A percentile compares a stretch with the other conserved stretches of the same genome.
Evolutionary conservation across 371 early-diverging fungal species (phyloP).

Genomic region (Mucor lusitanicus): DNA sequence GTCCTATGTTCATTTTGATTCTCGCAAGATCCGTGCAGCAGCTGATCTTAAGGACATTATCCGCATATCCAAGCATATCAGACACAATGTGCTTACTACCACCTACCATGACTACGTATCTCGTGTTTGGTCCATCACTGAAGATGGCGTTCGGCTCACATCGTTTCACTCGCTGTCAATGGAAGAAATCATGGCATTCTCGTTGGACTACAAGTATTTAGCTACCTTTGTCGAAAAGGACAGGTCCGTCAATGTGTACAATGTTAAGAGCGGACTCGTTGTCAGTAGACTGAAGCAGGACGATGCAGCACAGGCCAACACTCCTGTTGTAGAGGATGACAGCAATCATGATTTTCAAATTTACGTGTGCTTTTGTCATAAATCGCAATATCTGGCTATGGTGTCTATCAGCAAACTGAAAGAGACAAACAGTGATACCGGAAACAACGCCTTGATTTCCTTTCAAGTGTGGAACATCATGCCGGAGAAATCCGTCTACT

Average conservation of each 20-base stretch:
- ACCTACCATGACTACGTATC: neutral
- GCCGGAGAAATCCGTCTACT: constrained; percentile 1
- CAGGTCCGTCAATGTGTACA: neutral
- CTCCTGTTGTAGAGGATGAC: neutral
- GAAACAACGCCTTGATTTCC: neutral
- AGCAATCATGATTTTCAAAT: neutral
- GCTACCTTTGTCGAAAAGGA: neutral
- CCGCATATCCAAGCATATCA: constrained; percentile 3
- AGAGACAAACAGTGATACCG: neutral
- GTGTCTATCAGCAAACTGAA: neutral
- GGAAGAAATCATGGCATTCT: constrained; percentile 12
- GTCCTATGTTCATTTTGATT: neutral
- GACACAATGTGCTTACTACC: constrained; percentile 6
- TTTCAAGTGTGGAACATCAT: constrained; percentile 5
- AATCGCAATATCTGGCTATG: neutral
- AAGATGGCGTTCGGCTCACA: constrained; percentile 8
- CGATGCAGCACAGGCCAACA: no score
- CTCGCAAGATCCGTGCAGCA: neutral
- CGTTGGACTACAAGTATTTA: constrained; percentile 7
- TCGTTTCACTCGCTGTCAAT: neutral
- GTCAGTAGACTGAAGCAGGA: neutral
- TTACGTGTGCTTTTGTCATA: constrained; percentile 3
- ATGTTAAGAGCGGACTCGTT: constrained; percentile 1
- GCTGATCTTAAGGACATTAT: constrained; percentile 1
- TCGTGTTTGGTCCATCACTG: constrained; percentile 9